phyloP scores from a whole-genome alignment of 306 rosid genomes.

The Heteromeles arbutifolia region DNA sequence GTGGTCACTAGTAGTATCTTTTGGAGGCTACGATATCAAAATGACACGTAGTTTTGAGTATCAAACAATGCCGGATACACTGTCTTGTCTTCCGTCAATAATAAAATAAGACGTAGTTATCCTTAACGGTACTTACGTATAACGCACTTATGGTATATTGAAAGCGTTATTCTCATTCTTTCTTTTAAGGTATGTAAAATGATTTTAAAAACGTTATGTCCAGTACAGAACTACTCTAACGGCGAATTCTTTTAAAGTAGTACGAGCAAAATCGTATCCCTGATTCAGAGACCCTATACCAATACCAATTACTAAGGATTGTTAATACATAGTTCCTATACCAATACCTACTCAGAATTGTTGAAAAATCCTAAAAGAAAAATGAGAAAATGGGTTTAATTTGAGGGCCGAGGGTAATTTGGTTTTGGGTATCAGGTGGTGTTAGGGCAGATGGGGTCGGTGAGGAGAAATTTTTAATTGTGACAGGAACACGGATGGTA shows the following conservation, averaged over 20 bases:
- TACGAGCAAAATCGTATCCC: neutral
- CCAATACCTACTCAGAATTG: neutral
- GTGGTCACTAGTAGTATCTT: neutral
- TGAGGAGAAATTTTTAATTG: no score
- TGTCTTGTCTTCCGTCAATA: neutral
- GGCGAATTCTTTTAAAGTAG: neutral
- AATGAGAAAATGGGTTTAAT: neutral
- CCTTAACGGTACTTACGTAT: neutral
- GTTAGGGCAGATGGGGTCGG: slow-evolving; percentile 13
- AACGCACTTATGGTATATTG: neutral
- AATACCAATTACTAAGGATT: neutral
- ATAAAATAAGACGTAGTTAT: neutral
- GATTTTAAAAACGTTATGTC: neutral
- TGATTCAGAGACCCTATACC: neutral
- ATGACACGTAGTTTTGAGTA: neutral
- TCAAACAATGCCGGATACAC: neutral
- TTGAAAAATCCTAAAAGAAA: neutral
- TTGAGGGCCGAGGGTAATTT: neutral
- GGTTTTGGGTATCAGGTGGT: neutral
- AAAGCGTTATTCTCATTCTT: neutral
- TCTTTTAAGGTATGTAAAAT: neutral
- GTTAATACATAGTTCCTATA: neutral
- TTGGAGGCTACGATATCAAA: neutral
- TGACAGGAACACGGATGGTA: no score
- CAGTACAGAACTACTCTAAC: neutral